Conservation (phyloP, 176 grass and related monocot species). For the Triticum urartu region DNA sequence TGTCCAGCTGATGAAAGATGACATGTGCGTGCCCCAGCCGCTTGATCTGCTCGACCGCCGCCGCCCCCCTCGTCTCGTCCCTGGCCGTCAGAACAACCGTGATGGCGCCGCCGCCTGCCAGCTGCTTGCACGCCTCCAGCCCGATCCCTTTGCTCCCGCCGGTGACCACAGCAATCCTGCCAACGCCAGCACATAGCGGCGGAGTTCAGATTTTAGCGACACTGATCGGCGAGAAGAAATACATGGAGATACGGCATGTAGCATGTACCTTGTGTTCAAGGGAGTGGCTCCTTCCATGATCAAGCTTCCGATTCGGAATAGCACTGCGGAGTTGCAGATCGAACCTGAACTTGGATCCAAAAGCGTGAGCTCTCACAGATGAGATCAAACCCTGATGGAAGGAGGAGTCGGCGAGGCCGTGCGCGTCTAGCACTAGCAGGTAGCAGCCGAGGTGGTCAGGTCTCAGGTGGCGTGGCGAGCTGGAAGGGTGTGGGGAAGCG, state of each 20-base stretch:
- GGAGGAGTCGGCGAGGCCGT: not conserved
- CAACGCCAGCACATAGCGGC: not conserved
- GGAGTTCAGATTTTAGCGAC: not conserved
- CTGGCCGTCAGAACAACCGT: slow-evolving; percentile 52
- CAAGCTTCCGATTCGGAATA: not conserved
- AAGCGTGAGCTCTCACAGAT: not conserved
- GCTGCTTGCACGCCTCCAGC: slow-evolving; percentile 54
- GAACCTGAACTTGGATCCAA: not conserved
- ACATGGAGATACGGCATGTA: not conserved
- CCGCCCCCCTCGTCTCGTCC: slow-evolving; percentile 40
- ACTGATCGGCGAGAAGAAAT: not conserved
- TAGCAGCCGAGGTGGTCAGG: no score
- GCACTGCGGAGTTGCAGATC: not conserved
- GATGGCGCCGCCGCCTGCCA: slow-evolving; percentile 31
- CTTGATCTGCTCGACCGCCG: slow-evolving; percentile 33
- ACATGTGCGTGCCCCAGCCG: not conserved
- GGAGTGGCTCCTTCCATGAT: slow-evolving; percentile 6
- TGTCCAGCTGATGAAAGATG: slow-evolving; percentile 52
- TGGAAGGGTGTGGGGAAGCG: no score
- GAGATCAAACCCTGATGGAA: not conserved
- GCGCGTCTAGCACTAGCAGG: no score
- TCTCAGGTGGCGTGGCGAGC: no score
- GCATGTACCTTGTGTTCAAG: not conserved
- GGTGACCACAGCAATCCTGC: slow-evolving; percentile 61
- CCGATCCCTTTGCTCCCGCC: slow-evolving; percentile 63